Conservation (phyloP, 306 rosid species). For the Alnus glutinosa region DNA sequence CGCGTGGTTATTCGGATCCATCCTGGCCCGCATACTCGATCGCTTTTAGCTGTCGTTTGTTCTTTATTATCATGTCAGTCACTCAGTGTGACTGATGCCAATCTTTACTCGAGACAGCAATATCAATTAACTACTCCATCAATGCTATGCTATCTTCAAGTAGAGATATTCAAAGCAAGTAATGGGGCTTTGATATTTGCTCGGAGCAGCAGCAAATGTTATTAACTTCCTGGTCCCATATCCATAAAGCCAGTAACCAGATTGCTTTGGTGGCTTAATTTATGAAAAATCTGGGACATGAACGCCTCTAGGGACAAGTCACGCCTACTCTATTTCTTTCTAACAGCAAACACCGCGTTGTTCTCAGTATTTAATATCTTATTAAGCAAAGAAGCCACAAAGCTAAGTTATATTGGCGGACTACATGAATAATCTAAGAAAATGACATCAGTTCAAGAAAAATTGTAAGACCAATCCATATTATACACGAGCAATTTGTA, state of each 20-base stretch:
- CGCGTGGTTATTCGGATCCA: not conserved
- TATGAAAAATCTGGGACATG: no score
- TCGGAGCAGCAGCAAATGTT: not conserved
- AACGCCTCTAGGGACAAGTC: no score
- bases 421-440: not conserved
- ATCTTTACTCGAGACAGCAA: not conserved
- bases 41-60: not conserved
- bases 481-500: not conserved
- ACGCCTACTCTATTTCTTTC: not conserved
- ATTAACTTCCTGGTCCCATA: not conserved
- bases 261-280: not conserved
- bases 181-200: not conserved
- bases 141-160: not conserved
- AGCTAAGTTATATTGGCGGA: not conserved
- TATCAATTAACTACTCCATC: not conserved
- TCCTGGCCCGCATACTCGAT: not conserved
- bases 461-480: not conserved
- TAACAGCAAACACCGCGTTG: not conserved
- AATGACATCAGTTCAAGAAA: not conserved
- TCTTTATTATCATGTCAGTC: not conserved
- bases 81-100: not conserved
- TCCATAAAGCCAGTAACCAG: not conserved
- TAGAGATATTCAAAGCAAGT: not conserved
- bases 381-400: no score
- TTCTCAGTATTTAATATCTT: no score